Base-by-base conservation (phyloP, 1,284 basidiomycete genomes). In the Apiotrichum veenhuisii region DNA sequence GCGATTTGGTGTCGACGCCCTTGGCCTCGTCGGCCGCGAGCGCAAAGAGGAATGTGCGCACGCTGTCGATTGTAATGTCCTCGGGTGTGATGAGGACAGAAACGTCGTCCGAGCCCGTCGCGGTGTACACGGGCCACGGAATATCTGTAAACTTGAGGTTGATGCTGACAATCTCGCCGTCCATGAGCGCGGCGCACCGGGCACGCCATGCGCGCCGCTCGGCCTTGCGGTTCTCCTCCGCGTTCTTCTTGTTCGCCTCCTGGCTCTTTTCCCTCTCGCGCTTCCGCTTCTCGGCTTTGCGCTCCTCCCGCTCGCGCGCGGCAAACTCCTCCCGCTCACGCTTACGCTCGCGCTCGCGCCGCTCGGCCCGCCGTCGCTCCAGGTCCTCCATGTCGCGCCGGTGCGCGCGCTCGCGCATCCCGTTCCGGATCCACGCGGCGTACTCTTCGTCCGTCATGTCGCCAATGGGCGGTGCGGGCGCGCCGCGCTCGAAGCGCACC, bases 51-150 rank as follows among this genome's bases (percentile, higher is more conserved):
- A 88, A 88, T 2, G 76, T 74, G 22, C 82, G 74, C 12, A 88
- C 76, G 10, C 74, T 80, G 30, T 74, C 82, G 18, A 76, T 65
- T 0, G 84, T 85, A 48, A 91, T 70, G 23, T 84, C 81, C 0
- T 84, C 61, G 0, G 61, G 45, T 0, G 26, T 40, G 9, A 59
- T 41, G 34, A 61, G 42, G 25, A 51, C 27, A 18, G 34, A 30
- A 26, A 49, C 83, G 2, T 80, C 50, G 2, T 65, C 68, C 0
- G 67, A 48, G 5, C 78, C 65, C 14, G 56, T 52, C 0, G 63
- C 59, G 22, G 46, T 50, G 30, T 83, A 77, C 45, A 89, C 76
- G 0, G 90, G 90, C 90, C 89, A 92, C 1, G 90, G 90, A 11
- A 92, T 82, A 68, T 89, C 86, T 14, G 67, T 67, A 65, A 88